These are phyloP conservation scores for Ilyonectria destructans DNA, from an alignment of 2,329 filamentous ascomycete species.

Conservation along the genomic window DNA sequence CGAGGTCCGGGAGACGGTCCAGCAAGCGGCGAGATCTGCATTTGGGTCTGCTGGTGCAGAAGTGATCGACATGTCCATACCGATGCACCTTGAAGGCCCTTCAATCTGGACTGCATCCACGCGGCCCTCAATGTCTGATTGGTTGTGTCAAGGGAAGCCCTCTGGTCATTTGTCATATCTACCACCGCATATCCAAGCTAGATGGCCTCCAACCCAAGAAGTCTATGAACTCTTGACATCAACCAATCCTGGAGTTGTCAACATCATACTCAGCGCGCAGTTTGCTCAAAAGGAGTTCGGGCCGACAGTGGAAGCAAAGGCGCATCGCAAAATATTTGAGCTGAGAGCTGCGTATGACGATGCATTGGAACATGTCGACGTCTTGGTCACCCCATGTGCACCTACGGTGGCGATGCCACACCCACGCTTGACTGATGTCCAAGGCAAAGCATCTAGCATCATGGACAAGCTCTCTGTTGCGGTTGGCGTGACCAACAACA, in stretches of 20 bases:
- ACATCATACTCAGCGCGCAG: slow-evolving; percentile 62
- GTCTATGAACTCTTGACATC: slow-evolving; percentile 60
- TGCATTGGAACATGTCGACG: slow-evolving; percentile 62
- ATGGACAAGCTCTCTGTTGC: slow-evolving; percentile 61
- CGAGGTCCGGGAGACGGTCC: slow-evolving; percentile 58
- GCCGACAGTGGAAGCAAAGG: slow-evolving; percentile 59
- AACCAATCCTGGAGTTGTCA: slow-evolving; percentile 63
- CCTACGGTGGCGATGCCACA: slow-evolving; percentile 61
- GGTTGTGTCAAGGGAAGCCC: slow-evolving; percentile 51
- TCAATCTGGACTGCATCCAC: slow-evolving; percentile 53
- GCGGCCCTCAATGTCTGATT: slow-evolving; percentile 53
- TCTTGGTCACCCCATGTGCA: slow-evolving; percentile 66
- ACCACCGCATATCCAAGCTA: slow-evolving; percentile 52
- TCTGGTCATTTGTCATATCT: slow-evolving; percentile 54
- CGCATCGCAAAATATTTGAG: slow-evolving; percentile 61
- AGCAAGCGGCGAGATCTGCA: slow-evolving; percentile 50
- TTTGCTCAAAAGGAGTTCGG: slow-evolving; percentile 48
- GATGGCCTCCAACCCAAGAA: slow-evolving; percentile 58
- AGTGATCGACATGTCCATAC: slow-evolving; percentile 63
- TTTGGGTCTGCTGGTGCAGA: slow-evolving; percentile 60
- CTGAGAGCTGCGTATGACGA: slow-evolving; percentile 61
- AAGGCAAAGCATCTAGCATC: slow-evolving; percentile 34
- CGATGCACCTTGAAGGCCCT: slow-evolving; percentile 64
- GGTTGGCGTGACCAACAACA: slow-evolving; percentile 63
- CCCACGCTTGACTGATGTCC: slow-evolving; percentile 47